These are phyloP conservation scores for Eucalyptus pauciflora DNA, from an alignment of 345 rosid species.

Conservation along the genomic window DNA sequence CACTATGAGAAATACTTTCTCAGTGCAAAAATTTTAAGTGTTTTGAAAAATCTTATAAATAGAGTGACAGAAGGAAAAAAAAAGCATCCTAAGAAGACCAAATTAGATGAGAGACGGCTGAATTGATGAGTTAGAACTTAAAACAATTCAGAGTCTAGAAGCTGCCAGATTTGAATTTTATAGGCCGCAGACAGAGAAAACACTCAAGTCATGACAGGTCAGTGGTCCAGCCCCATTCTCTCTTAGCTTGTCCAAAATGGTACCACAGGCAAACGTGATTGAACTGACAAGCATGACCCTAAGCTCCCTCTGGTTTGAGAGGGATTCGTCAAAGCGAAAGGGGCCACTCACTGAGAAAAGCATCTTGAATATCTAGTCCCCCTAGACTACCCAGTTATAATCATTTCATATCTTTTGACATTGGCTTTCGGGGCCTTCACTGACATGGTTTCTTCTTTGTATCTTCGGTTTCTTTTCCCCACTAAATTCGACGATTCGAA, in stretches of 20 bases:
- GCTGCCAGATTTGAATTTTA: too few relatives aligned
- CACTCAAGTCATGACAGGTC: background rate
- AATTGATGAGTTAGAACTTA: too few relatives aligned
- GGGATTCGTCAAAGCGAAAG: background rate
- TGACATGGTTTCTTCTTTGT: background rate
- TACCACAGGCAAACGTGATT: background rate
- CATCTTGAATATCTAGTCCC: background rate
- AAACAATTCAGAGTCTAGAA: too few relatives aligned
- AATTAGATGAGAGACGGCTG: too few relatives aligned
- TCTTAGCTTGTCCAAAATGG: background rate
- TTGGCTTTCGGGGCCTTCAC: background rate
- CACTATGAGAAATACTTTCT: background rate
- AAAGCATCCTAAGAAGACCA: fast-evolving
- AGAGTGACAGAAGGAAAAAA: background rate
- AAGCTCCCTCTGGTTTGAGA: too few relatives aligned
- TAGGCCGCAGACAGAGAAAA: too few relatives aligned
- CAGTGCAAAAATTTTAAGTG: background rate
- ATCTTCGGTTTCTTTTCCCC: slow-evolving; percentile 3
- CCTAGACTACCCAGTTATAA: background rate
- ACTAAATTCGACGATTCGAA: background rate
- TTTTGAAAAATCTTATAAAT: background rate
- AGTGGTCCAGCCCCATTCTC: background rate
- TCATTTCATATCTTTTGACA: background rate
- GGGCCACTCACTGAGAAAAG: slow-evolving; percentile 62
- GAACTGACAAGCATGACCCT: background rate